Conservation (phyloP, 306 rosid genomes). For the Cucumis melo region DNA sequence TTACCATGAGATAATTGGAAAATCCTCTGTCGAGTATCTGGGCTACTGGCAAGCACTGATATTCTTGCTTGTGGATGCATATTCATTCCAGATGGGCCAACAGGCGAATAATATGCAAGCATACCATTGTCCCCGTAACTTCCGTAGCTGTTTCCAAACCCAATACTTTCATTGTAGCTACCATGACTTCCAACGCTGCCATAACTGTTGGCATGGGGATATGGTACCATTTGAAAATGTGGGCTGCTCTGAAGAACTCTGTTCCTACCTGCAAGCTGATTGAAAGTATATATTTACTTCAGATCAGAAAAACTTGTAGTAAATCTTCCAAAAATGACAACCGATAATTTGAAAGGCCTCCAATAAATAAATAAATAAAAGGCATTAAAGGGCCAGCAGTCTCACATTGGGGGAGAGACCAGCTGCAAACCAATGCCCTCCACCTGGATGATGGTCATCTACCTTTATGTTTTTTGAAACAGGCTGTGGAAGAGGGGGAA, state of each 20-base stretch:
- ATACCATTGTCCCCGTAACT: conserved; percentile 80
- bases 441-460: conserved; percentile 97
- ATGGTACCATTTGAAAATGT: conserved; percentile 71
- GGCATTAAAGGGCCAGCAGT: conserved; percentile 11
- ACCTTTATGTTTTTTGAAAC: conserved; percentile 81
- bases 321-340: conserved; percentile 5
- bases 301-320: conserved; percentile 6
- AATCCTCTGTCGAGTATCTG: conserved; percentile 82
- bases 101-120: conserved; percentile 87
- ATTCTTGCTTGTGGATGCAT: conserved; percentile 56
- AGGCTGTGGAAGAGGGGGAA: conserved; percentile 28
- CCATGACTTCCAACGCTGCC: conserved; percentile 97
- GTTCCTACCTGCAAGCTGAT: conserved; percentile 64
- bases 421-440: conserved; percentile 99
- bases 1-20: conserved; percentile 58
- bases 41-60: conserved; percentile 85
- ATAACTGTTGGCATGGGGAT: conserved; percentile 64
- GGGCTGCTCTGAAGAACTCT: conserved; percentile 62
- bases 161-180: conserved; percentile 72
- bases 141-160: conserved; percentile 92
- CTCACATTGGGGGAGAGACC: conserved; percentile 98
- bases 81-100: conserved; percentile 77
- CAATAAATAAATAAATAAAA: neutral
- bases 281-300: conserved; percentile 12
- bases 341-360: conserved; percentile 8